Evolutionary conservation across 805 yeast species (phyloP), one percentile per base, ranked within the genome.

Genomic region (Metschnikowia proteae): DNA sequence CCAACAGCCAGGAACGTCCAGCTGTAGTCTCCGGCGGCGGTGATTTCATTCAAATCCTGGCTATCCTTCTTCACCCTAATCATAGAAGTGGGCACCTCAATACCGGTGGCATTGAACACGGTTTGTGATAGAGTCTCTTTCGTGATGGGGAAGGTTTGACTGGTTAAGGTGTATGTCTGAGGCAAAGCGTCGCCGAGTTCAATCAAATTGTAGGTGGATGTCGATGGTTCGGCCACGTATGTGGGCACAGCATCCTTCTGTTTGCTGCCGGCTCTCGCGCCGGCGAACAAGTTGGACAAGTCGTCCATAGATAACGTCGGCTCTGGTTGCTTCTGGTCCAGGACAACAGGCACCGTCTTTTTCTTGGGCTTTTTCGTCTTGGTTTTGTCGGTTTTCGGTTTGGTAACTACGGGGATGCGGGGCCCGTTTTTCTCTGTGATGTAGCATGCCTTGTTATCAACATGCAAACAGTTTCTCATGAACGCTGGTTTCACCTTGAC

Each of bases 401-500:
- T 61, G 44, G 61, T 67, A 5, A 71, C 76, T n/a, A 73, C 72
- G 3, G 75, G 74, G 34, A 73, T 66, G 44, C 68, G 64, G 5
- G 77, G 76, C 3, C 66, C 70, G 37, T 62, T 51, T 28, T 56
- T 62, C 34, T 56, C 56, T 38, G 66, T 62, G 23, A 88, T 74
- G 60, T 88, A 90, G 17, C 80, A 77, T 3, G 96, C 97, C 38
- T 88, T 86, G 59, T 87, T 83, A 51, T 72, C 59, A 38, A 80
- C 79, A 59, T 88, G 88, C 48, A 90, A 75, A 57, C 70, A 79
- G 67, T 87, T 88, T 61, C 92, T 80, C 96, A 90, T 90, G 53
- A 80, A 73, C 23, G 89, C 86, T 29, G 96, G 90, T 53, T 81
- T 76, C 17, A 90, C 96, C 32, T 78, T 71, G 28, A 85, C 75